A percentile compares a stretch with the other conserved stretches of the same genome.
These are phyloP conservation scores for Blastobotrys parvus DNA, from an alignment of 805 yeast species.

Conservation along the genomic window DNA sequence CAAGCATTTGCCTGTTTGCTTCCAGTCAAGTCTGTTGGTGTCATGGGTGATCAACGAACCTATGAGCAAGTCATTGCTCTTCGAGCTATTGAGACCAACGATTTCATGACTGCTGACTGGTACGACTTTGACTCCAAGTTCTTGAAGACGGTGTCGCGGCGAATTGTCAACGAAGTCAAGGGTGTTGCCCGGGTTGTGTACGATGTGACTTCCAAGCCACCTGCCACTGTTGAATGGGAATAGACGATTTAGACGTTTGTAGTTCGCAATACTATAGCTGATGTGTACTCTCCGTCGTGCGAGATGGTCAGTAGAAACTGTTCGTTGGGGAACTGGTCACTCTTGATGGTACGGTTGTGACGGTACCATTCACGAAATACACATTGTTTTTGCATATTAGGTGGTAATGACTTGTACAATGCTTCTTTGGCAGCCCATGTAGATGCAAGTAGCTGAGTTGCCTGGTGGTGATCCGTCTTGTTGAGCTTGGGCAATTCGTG, in stretches of 20 bases:
- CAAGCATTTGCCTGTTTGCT: conserved; percentile 97
- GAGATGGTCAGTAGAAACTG: conserved; percentile 47
- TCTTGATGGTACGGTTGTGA: conserved; percentile 34
- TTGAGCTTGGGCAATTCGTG: conserved; percentile 34
- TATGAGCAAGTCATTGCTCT: conserved; percentile 98
- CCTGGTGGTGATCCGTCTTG: conserved; percentile 1
- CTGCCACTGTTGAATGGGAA: conserved; percentile 99
- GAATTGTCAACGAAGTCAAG: conserved; percentile 97
- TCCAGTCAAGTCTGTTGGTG: conserved; percentile 98
- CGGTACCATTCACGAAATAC: conserved; percentile 56
- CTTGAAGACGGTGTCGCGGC: conserved; percentile 85
- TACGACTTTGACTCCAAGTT: conserved; percentile 84
- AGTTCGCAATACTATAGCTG: conserved; percentile 45
- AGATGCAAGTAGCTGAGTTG: conserved; percentile 37
- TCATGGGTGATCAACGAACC: conserved; percentile 99
- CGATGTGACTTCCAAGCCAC: conserved; percentile 98
- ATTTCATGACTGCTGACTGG: conserved; percentile 99
- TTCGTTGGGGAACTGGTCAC: conserved; percentile 31
- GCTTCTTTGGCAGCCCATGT: conserved; percentile 76
- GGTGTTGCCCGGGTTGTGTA: conserved; percentile 99
- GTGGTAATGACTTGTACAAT: conserved; percentile 49
- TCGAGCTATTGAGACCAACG: conserved; percentile 95
- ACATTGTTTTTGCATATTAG: conserved; percentile 42
- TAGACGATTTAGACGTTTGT: conserved; percentile 28
- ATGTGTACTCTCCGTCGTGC: conserved; percentile 56